Base-by-base conservation (phyloP, 306 rosid species). In the Ammopiptanthus mongolicus region DNA sequence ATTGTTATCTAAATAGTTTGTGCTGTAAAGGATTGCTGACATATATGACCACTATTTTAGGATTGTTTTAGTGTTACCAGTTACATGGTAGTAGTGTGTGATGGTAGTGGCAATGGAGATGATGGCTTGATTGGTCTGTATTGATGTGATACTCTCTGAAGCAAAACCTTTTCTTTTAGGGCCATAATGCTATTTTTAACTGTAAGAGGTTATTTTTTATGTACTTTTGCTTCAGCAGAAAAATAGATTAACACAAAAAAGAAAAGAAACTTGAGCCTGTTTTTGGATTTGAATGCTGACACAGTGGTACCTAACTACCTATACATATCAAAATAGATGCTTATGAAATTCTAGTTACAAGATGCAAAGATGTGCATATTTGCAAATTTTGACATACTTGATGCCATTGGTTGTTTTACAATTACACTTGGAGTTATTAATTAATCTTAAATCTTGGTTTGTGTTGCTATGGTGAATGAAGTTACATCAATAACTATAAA, bases 241-340 rank as follows among this genome's bases (percentile, higher is more conserved):
- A 60, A 53, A 12, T n/a, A 46, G 9, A 55, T 31, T 53, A 66
- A 66, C 42, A 74, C 21, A 13, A 19, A 14, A 19, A 25, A 19
- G 8, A 65, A 28, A 64, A 65, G 7, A 74, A 44, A 29, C 3
- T n/a, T 59, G 73, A 76, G 37, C 64, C 47, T 60, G 69, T 53
- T 44, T 80, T 71, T 67, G 55, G 65, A 72, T 77, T 72, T 53
- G 31, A 53, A 61, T 59, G 74, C 65, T 0, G 18, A n/a, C 60
- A 51, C 61, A 25, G 28, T 25, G 28, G 28, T 29, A n/a, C n/a
- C n/a, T n/a, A n/a, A n/a, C n/a, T n/a, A n/a, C n/a, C n/a, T 53
- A 3, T 51, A 22, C 58, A 65, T 71, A 65, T 71, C 8, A 52
- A 51, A 44, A 36, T 37, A 73, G n/a, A 22, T 67, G 59, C 71